phyloP scores from a whole-genome alignment of 257 asterid genomes.

The Solanum arcanum region DNA sequence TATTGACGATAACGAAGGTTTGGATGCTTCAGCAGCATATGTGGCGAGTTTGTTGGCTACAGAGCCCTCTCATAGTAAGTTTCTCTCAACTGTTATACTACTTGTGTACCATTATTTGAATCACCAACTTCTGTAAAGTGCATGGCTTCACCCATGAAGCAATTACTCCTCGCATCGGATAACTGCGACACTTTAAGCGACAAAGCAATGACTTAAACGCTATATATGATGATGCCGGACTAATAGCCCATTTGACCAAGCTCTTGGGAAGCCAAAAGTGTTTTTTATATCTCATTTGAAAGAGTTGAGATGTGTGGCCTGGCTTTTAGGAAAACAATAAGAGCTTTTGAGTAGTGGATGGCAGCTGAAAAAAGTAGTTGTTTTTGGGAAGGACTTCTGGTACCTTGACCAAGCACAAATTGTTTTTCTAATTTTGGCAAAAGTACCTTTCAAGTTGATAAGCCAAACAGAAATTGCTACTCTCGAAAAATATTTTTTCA shows the following conservation, averaged over 20 bases:
- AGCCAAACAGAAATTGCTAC: neutral
- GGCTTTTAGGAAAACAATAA: neutral
- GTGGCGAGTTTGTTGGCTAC: slow-evolving; percentile 83
- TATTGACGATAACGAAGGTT: slow-evolving; percentile 61
- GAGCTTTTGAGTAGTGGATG: neutral
- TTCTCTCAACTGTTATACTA: neutral
- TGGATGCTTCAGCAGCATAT: slow-evolving; percentile 84
- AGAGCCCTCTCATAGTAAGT: slow-evolving; percentile 74
- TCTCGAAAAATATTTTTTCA: neutral
- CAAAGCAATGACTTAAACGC: neutral
- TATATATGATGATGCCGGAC: neutral
- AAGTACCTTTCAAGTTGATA: neutral
- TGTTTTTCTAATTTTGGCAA: neutral
- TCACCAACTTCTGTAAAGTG: neutral
- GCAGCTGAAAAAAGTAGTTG: neutral
- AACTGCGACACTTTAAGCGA: neutral
- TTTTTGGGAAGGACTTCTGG: neutral
- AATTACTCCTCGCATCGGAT: neutral
- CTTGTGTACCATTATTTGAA: neutral
- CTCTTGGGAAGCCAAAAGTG: neutral
- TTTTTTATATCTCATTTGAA: neutral
- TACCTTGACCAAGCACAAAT: neutral
- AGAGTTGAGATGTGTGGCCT: neutral
- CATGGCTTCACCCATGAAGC: neutral
- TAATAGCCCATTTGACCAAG: neutral